Conservation (phyloP, 495 filamentous ascomycete genomes). For the Emericellopsis terricola region DNA sequence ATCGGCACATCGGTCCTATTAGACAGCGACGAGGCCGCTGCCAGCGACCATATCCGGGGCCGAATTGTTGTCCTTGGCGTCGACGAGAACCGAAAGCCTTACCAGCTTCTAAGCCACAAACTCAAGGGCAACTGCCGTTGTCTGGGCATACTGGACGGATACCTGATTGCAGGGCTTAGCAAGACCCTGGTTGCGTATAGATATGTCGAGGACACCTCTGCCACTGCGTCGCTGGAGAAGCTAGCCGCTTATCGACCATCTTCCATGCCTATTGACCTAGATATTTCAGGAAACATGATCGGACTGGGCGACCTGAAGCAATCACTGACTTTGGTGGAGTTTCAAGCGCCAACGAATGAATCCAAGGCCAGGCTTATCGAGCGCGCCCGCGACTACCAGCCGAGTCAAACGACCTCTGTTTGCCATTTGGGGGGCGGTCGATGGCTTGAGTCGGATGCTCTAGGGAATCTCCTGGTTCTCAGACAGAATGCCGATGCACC, state of each 20-base stretch:
- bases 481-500: conserved; percentile 52
- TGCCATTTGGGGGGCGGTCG: conserved; percentile 45
- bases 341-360: conserved; percentile 26
- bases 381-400: conserved; percentile 62
- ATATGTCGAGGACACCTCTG: conserved; percentile 29
- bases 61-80: conserved; percentile 76
- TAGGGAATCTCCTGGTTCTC: conserved; percentile 74
- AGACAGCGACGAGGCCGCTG: conserved; percentile 23
- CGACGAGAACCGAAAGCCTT: conserved; percentile 51
- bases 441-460: conserved; percentile 65
- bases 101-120: conserved; percentile 39
- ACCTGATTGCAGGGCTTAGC: conserved; percentile 66
- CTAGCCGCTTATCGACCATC: conserved; percentile 60
- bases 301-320: conserved; percentile 91
- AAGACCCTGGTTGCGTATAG: conserved; percentile 64
- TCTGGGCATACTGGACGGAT: conserved; percentile 53
- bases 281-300: conserved; percentile 49
- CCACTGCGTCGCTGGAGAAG: conserved; percentile 38
- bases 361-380: conserved; percentile 41
- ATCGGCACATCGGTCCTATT: conserved; percentile 70
- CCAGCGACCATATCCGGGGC: conserved; percentile 35
- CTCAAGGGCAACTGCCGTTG: conserved; percentile 65
- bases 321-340: conserved; percentile 61
- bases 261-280: conserved; percentile 73
- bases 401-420: conserved; percentile 66